Base-by-base conservation (phyloP, 768 basidiomycete genomes). In the Naganishia friedmannii region DNA sequence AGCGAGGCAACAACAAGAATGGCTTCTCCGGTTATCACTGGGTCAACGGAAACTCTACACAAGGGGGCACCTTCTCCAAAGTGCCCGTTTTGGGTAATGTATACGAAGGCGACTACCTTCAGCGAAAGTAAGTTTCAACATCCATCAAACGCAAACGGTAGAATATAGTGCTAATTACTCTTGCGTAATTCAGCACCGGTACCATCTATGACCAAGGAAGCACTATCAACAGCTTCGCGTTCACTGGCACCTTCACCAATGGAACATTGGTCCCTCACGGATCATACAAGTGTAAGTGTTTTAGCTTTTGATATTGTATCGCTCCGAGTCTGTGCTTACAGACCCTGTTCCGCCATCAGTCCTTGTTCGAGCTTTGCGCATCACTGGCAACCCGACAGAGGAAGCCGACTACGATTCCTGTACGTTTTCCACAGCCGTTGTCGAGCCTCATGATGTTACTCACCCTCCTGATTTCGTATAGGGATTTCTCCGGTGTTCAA, bases 71-170 rank as follows among this genome's bases (percentile, higher is more conserved):
- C 7, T 81, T 76, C 66, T 66, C 69, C 45, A 73, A 73, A 75
- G 84, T 60, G 82, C 86, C 76, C 76, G 84, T 84, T 45, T 23
- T 88, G 23, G 87, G 87, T 17, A 78, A 84, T 21, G 73, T 89
- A 5, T 81, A 80, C 37, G 84, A 86, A 68, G 74, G 82, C 15
- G 82, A 84, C 67, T 87, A 83, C 76, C 73, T 84, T 48, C 77
- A 84, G 13, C 83, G 88, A 48, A 85, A 85, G 75, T 85, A 77
- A 31, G 83, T 81, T 65, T 26, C 71, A n/a, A n/a, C n/a, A n/a
- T 13, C 1, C 21, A 21, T n/a, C 21, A 12, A 10, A 17, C n/a
- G 57, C 17, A 8, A 21, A n/a, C 13, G 23, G 3, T 9, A 34
- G 17, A 2, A 15, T 17, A 7, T n/a, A 3, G n/a, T 34, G 57